Conservation (phyloP, 768 basidiomycete species). For the Jaapia argillacea region DNA sequence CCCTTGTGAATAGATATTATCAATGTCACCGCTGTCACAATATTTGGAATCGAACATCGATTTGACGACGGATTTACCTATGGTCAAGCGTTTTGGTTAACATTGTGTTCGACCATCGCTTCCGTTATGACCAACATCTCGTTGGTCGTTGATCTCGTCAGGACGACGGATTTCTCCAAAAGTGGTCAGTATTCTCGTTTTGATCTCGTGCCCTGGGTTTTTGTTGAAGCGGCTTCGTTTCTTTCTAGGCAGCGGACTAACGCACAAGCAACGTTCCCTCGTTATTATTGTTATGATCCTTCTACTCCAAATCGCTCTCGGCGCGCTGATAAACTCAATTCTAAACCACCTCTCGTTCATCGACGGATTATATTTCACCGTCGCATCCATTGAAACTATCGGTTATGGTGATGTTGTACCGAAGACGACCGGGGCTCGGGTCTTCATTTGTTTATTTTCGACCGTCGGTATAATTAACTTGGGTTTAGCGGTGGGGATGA, state of each 20-base stretch:
- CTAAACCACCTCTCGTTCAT: slow-evolving; percentile 51
- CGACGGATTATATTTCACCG: slow-evolving; percentile 69
- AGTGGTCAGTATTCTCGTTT: slow-evolving; percentile 35
- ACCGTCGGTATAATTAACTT: slow-evolving; percentile 53
- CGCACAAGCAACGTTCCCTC: slow-evolving; percentile 70
- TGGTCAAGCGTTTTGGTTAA: slow-evolving; percentile 64
- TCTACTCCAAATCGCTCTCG: slow-evolving; percentile 64
- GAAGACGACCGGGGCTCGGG: slow-evolving; percentile 33
- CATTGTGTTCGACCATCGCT: slow-evolving; percentile 59
- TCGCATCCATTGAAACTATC: slow-evolving; percentile 57
- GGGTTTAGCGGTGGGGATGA: slow-evolving; percentile 20
- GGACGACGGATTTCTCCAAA: slow-evolving; percentile 49
- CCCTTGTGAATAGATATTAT: slow-evolving; percentile 42
- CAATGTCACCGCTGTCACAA: slow-evolving; percentile 46
- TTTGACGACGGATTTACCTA: slow-evolving; percentile 62
- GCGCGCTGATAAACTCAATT: slow-evolving; percentile 48
- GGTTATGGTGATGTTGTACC: slow-evolving; percentile 76
- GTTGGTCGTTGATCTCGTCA: slow-evolving; percentile 49
- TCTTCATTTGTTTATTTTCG: slow-evolving; percentile 51
- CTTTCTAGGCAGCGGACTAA: slow-evolving; percentile 56
- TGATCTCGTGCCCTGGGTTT: background rate
- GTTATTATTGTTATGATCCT: slow-evolving; percentile 70
- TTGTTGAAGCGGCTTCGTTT: background rate
- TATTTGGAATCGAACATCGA: slow-evolving; percentile 55
- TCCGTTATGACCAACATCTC: slow-evolving; percentile 60